These are phyloP conservation scores for Endocalyx cinctus DNA, from an alignment of 2,329 filamentous ascomycete species.

Conservation along the genomic window DNA sequence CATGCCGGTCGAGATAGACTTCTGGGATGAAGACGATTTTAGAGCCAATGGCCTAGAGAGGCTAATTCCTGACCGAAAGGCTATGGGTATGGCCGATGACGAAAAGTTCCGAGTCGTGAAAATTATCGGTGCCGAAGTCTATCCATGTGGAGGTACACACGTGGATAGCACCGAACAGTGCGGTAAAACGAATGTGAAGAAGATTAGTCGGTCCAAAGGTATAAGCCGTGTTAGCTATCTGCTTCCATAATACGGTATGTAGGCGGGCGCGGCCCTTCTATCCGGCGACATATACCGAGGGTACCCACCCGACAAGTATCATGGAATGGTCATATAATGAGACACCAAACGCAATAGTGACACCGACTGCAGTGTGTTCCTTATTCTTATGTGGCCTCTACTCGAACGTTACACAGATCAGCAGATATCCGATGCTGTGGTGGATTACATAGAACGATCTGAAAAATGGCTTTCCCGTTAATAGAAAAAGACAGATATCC, in stretches of 20 bases:
- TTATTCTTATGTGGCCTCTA: too few relatives aligned
- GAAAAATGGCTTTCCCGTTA: too few relatives aligned
- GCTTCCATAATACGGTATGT: constrained; percentile 15
- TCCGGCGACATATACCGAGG: too few relatives aligned
- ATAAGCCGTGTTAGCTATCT: constrained; percentile 53
- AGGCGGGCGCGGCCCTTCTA: background rate
- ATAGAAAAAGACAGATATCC: too few relatives aligned
- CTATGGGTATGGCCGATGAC: constrained; percentile 33
- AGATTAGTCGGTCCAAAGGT: constrained; percentile 62
- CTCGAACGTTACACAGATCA: too few relatives aligned
- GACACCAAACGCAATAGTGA: too few relatives aligned
- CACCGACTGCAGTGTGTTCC: too few relatives aligned
- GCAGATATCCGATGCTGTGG: too few relatives aligned
- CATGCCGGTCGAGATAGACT: constrained; percentile 60
- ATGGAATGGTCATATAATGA: too few relatives aligned
- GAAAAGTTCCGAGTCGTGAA: constrained; percentile 63
- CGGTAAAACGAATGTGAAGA: constrained; percentile 60
- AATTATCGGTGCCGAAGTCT: constrained; percentile 63
- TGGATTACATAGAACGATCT: too few relatives aligned
- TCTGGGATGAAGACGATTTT: constrained; percentile 64
- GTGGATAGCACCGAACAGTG: constrained; percentile 55
- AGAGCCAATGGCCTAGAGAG: constrained; percentile 46
- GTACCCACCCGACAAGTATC: too few relatives aligned
- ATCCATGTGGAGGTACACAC: constrained; percentile 74
- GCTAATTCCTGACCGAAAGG: constrained; percentile 47